phyloP scores from a whole-genome alignment of 495 filamentous ascomycete genomes.

The Podospora pseudopauciseta region DNA sequence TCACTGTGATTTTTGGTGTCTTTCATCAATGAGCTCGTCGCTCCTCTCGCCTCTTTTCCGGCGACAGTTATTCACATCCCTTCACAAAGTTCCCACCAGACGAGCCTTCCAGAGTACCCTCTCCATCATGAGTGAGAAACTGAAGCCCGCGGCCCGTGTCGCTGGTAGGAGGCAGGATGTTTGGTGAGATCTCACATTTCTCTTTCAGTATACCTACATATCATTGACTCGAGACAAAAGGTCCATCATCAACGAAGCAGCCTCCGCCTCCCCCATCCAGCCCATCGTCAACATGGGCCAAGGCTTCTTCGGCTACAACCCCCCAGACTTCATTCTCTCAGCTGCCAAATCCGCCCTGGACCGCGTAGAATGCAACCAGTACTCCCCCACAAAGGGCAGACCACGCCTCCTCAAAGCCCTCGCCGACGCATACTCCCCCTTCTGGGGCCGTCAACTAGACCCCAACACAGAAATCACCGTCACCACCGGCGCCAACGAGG shows the following conservation, averaged over 20 bases:
- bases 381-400: conserved; percentile 90
- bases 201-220: background rate
- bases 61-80: conserved; percentile 10
- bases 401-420: conserved; percentile 88
- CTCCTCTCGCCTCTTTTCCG: conserved; percentile 12
- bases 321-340: conserved; percentile 83
- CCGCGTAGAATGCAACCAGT: conserved; percentile 97
- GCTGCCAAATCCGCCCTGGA: conserved; percentile 87
- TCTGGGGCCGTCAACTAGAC: conserved; percentile 74
- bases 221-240: conserved; percentile 39
- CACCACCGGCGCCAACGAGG: conserved; percentile 96
- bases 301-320: conserved; percentile 98
- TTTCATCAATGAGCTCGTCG: conserved; percentile 11
- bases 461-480: conserved; percentile 90
- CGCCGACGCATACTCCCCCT: conserved; percentile 81
- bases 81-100: background rate
- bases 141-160: conserved; percentile 73
- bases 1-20: background rate
- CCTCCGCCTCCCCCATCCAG: conserved; percentile 74
- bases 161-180: conserved; percentile 86
- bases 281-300: conserved; percentile 96
- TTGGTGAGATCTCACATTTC: conserved; percentile 55
- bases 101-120: conserved; percentile 26
- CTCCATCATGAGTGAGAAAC: conserved; percentile 35
- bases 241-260: conserved; percentile 94